Evolutionary conservation across 2,329 filamentous ascomycete species (phyloP), one percentile per base, ranked within the genome.

Genomic region (Albophoma yamanashiensis): DNA sequence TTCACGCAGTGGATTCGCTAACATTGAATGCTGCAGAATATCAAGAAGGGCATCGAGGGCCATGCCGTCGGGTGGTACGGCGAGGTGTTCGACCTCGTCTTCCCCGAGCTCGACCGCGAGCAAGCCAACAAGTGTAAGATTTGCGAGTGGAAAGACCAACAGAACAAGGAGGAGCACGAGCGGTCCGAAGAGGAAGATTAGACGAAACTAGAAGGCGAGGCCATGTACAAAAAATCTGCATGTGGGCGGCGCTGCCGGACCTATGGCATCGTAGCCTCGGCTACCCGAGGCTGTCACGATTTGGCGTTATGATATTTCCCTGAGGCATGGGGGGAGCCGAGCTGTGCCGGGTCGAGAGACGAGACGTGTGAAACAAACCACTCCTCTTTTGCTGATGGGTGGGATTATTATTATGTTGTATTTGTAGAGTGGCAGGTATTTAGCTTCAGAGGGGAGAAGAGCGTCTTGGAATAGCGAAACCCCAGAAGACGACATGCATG

Each of bases 21-120:
- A 60, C 43, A 20, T 25, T 52, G 3, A 15, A 34, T 57, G 31
- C 36, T 60, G 61, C 72, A 99, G 94, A 97, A 97, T 71, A 99
- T 99, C 79, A 99, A 97, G 78, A 85, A 96, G 70, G 92, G 92
- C 66, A 90, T 99, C 63, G 88, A 96, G 75, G 94, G 95, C 69
- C 89, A 88, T 66, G 89, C 94, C 0, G 93, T 93, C 22, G 87
- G 84, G 69, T 99, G 94, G 94, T 99, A 97, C 78, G 83, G 83
- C 8, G 92, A 99, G 66, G 91, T 99, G 57, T 97, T 97, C 73
- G 84, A 93, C 64, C 81, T 96, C 62, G 86, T 97, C 66, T 99
- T 99, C 79, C 86, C 90, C 43, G 79, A 89, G 64, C 75, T 97
- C 22, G 89, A 97, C 75, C 80, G 78, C 62, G 82, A 88, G 50